Base-by-base conservation (phyloP, 306 rosid species). In the Sechiopsis laciniata region DNA sequence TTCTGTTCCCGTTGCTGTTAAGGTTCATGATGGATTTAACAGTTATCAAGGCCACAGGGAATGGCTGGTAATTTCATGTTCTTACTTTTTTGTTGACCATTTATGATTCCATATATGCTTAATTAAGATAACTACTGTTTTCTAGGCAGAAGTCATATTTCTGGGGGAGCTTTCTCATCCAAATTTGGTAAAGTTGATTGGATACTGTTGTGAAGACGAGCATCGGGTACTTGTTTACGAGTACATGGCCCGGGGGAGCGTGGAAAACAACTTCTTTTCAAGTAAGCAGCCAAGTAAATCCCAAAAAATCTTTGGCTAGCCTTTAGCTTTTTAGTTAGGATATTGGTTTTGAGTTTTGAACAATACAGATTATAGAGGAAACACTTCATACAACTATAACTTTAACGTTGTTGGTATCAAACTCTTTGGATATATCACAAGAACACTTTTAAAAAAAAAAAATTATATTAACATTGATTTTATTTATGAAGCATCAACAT, bases 121-220 rank as follows among this genome's bases (percentile, higher is more conserved):
- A n/a, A 80, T 70, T 69, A 29, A 78, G 69, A 54, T 65, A 79
- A 79, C 69, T 29, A 48, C 78, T 81, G 83, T 20, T 85, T 85
- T 87, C 20, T 80, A 95, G 99, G 99, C 97, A 83, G 99, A 95
- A 83, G 99, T 95, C 69, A 91, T 95, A 83, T 95, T 95, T 84
- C 84, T 91, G 86, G 99, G 99, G 81, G 96, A 95, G 86, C 97
- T 91, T 78, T 95, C 99, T 56, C 99, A 91, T 88, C 96, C 97
- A 52, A 95, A 95, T 85, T 82, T 95, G 81, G 99, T 95, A 0
- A 89, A 95, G 75, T 86, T 95, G 77, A 78, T 95, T 55, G 99
- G 99, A 79, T 95, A 95, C 73, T 95, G 99, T 86, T 95, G 99
- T 3, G 97, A 95, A 87, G 92, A 88, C n/a, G 85, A 95, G 40